Conservation (phyloP, 176 grass and related monocot species). For the Aegilops umbellulata region DNA sequence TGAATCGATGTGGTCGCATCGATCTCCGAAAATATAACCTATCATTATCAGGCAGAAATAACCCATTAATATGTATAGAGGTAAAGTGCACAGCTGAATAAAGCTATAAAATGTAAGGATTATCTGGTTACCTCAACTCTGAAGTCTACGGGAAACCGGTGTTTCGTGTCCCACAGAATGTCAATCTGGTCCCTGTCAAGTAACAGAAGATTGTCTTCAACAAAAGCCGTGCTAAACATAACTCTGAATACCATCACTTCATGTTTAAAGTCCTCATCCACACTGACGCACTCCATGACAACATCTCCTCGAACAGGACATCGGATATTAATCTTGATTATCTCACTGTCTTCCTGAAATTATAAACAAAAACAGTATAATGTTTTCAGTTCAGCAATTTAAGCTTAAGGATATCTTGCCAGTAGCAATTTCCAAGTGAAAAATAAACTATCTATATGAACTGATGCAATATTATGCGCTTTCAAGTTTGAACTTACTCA, state of each 20-base stretch:
- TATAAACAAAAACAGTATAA: constrained; percentile 10
- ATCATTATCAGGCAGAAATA: constrained; percentile 10
- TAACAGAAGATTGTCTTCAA: constrained; percentile 66
- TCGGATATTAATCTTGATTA: constrained; percentile 51
- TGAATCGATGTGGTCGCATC: not conserved
- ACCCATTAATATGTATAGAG: not conserved
- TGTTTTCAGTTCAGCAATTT: constrained; percentile 1
- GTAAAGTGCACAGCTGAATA: not conserved
- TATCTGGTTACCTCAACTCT: constrained; percentile 71
- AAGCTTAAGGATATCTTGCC: constrained; percentile 8
- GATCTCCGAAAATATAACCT: constrained; percentile 54
- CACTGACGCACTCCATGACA: constrained; percentile 78
- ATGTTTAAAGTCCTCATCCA: constrained; percentile 68
- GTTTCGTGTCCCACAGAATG: constrained; percentile 82
- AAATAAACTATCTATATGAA: not conserved
- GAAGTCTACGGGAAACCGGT: constrained; percentile 82
- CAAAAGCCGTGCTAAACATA: constrained; percentile 94
- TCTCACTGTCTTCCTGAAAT: constrained; percentile 60
- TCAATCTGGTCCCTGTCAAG: constrained; percentile 82
- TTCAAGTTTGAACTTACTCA: not conserved
- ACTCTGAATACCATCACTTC: constrained; percentile 82
- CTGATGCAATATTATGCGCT: not conserved
- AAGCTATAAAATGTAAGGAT: not conserved
- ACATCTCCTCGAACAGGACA: constrained; percentile 59
- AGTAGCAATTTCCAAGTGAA: not conserved